Conservation (phyloP, 495 filamentous ascomycete species). For the Entonaema liquescens region DNA sequence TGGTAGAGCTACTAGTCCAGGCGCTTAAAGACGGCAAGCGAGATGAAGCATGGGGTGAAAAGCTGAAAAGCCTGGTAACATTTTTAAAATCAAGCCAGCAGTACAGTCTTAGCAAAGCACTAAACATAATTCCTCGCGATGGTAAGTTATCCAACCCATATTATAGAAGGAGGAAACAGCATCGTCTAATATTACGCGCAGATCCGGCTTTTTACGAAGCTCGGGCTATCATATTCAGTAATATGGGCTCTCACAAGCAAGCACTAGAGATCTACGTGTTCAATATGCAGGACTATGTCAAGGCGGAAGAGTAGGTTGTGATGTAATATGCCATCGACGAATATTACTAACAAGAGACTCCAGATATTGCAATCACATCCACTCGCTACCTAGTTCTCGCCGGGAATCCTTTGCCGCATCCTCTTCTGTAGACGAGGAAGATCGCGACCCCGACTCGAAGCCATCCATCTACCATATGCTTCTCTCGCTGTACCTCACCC, state of each 20-base stretch:
- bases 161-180: neutral
- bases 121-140: constrained; percentile 78
- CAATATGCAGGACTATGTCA: constrained; percentile 82
- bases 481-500: constrained; percentile 87
- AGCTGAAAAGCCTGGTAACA: constrained; percentile 70
- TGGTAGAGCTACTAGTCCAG: constrained; percentile 79
- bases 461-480: constrained; percentile 90
- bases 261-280: constrained; percentile 97
- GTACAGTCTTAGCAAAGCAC: constrained; percentile 79
- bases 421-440: constrained; percentile 31
- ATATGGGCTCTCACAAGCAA: constrained; percentile 95
- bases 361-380: constrained; percentile 89
- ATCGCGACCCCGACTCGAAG: constrained; percentile 61
- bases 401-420: constrained; percentile 33
- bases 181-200: constrained; percentile 45
- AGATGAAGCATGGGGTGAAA: constrained; percentile 61
- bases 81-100: constrained; percentile 80
- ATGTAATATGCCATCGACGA: neutral
- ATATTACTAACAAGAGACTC: constrained; percentile 28
- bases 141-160: constrained; percentile 59
- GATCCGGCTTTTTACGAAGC: constrained; percentile 90
- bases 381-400: constrained; percentile 58
- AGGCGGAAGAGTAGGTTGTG: constrained; percentile 85
- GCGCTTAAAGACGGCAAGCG: constrained; percentile 61
- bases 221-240: constrained; percentile 89